Percentiles rank a stretch among this genome's conserved stretches.
Conservation (phyloP, 345 rosid genomes). For the Melaleuca quinquenervia region DNA sequence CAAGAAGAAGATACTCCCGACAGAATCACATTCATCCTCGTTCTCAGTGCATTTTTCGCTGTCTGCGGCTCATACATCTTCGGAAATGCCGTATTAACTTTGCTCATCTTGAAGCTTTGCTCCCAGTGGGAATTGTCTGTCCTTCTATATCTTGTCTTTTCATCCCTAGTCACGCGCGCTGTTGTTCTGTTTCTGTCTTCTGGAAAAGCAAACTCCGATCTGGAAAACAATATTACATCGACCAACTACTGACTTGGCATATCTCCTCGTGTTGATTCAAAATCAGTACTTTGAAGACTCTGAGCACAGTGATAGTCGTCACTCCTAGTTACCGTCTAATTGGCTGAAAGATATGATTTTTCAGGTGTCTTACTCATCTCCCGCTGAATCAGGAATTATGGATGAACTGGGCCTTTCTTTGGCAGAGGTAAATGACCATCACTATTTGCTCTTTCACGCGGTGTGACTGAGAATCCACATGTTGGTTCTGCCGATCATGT, state of each 20-base stretch:
- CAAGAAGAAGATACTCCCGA: neutral
- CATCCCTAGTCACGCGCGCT: neutral
- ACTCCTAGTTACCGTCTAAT: neutral
- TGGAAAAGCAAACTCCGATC: neutral
- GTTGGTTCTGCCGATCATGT: too few relatives aligned
- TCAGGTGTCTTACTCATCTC: neutral
- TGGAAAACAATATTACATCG: neutral
- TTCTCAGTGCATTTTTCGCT: neutral
- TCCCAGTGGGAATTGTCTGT: neutral
- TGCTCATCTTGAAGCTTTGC: neutral
- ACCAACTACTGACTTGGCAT: neutral
- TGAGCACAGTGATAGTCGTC: neutral
- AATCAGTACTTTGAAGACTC: neutral
- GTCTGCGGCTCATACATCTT: constrained; percentile 34
- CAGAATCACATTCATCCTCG: neutral
- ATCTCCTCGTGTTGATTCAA: too few relatives aligned
- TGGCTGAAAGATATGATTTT: neutral
- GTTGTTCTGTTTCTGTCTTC: neutral
- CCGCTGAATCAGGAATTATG: neutral
- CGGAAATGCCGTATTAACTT: constrained; percentile 24
- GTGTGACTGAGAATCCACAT: too few relatives aligned
- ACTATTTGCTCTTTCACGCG: neutral
- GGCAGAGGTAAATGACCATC: neutral
- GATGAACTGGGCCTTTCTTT: neutral
- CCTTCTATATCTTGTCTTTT: neutral